Evolutionary conservation across 371 early-diverging fungal genomes (phyloP).

Genomic region (Cokeromyces recurvatus): DNA sequence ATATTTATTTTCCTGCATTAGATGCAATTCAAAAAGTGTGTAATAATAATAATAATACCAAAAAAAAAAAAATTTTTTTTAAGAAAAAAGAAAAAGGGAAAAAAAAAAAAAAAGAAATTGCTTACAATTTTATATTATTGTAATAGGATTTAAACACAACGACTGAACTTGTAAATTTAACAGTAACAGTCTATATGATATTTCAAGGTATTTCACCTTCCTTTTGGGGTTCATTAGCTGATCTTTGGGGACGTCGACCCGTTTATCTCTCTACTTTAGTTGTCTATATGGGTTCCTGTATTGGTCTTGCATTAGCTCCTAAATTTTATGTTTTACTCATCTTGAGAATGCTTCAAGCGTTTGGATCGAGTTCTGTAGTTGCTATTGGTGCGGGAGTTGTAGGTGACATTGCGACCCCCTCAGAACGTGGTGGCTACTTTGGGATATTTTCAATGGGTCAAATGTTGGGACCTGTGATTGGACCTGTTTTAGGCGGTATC

Average conservation of each 20-base stretch:
- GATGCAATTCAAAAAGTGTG: not conserved
- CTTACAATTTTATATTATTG: not conserved
- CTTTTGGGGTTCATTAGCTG: slow-evolving; percentile 62
- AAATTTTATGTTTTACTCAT: slow-evolving; percentile 47
- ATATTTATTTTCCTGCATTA: slow-evolving; percentile 9
- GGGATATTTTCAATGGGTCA: slow-evolving; percentile 50
- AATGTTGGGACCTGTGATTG: slow-evolving; percentile 24
- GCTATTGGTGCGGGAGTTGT: slow-evolving; percentile 33
- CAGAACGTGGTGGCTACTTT: slow-evolving; percentile 58
- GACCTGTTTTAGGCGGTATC: slow-evolving; percentile 43
- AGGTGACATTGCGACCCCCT: slow-evolving; percentile 2
- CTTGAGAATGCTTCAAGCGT: slow-evolving; percentile 56
- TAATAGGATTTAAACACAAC: slow-evolving; percentile 19
- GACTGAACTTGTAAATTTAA: slow-evolving; percentile 16
- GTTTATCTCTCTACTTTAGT: slow-evolving; percentile 52
- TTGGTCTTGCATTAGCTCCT: slow-evolving; percentile 49
- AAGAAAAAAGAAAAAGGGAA: no score
- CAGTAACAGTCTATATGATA: slow-evolving; percentile 31
- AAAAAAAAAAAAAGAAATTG: no score
- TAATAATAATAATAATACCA: no score
- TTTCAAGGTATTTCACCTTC: slow-evolving; percentile 42
- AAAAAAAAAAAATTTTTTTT: no score
- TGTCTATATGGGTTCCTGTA: slow-evolving; percentile 47
- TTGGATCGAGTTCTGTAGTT: slow-evolving; percentile 58
- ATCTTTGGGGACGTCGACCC: slow-evolving; percentile 52